Evolutionary conservation across 1,284 basidiomycete species (phyloP).

Genomic region (Peniophora sp.): DNA sequence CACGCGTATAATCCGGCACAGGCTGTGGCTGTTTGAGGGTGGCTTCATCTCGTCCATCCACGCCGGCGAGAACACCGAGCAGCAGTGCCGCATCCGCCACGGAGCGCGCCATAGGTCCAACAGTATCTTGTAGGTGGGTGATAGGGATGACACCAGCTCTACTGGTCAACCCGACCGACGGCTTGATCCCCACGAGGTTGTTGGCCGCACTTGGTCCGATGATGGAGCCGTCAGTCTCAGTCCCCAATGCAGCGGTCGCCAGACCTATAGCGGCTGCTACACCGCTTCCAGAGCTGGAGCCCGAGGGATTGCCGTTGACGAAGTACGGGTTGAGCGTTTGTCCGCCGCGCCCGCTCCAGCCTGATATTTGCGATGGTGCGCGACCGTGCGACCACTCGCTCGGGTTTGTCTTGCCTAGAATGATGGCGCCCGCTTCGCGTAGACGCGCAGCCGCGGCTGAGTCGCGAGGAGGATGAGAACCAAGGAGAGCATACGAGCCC

Average conservation of each 20-base stretch:
- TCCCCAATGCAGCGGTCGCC: constrained; percentile 48
- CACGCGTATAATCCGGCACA: constrained; percentile 31
- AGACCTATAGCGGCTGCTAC: constrained; percentile 58
- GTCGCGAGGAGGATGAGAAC: constrained; percentile 53
- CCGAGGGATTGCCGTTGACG: constrained; percentile 52
- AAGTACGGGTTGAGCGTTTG: constrained; percentile 56
- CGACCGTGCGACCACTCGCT: constrained; percentile 58
- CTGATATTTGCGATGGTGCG: constrained; percentile 41
- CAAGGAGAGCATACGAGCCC: constrained; percentile 50
- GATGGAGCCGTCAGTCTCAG: constrained; percentile 63
- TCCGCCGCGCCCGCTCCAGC: constrained; percentile 62
- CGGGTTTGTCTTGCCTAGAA: constrained; percentile 61
- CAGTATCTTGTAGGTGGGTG: constrained; percentile 36
- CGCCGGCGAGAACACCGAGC: constrained; percentile 35
- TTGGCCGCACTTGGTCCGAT: constrained; percentile 34
- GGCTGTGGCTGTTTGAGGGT: constrained; percentile 31
- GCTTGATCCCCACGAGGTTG: constrained; percentile 45
- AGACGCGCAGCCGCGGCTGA: constrained; percentile 53
- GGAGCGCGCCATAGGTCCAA: constrained; percentile 39
- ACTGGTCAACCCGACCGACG: constrained; percentile 42
- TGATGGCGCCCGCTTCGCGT: constrained; percentile 58
- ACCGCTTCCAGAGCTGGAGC: constrained; percentile 59
- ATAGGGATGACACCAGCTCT: constrained; percentile 26
- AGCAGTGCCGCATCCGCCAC: constrained; percentile 38
- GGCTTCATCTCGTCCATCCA: constrained; percentile 35